Base-by-base conservation (phyloP, 257 asterid species). In the Fraxinus cuspidata region DNA sequence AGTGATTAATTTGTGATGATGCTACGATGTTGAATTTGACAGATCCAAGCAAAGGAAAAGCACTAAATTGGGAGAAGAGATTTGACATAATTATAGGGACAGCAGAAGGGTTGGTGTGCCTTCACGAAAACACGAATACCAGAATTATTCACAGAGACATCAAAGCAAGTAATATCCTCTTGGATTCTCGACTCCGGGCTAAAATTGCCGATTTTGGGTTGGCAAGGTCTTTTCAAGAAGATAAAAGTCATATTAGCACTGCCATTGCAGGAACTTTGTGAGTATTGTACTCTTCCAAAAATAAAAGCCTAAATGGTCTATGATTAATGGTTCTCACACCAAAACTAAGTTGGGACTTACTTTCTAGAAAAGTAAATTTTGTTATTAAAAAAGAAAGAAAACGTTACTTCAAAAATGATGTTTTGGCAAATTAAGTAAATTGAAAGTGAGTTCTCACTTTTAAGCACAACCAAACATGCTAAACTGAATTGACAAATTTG, bases 171-270 rank as follows among this genome's bases (percentile, higher is more conserved):
- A 92, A 92, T 23, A 89, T 92, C 63, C 86, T 92, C 63, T 72
- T 90, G 81, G 97, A 90, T 70, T 79, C 92, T 0, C 89, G 94
- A 56, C 84, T 90, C 21, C 84, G 91, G 3, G 90, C 93, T 2
- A 90, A 86, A 85, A 92, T 92, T 9, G 97, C 97, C 0, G 96
- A 92, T 84, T 92, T 92, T 32, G 97, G 97, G 73, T 73, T 92
- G 85, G 96, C 96, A 0, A 87, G 93, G 76, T 82, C 97, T 72
- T 90, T 90, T 71, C 89, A 92, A 84, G 93, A 87, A 75, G 96
- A 92, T 78, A 79, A 90, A 74, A 92, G 93, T 67, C 93, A 92
- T 77, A 92, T 90, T 66, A 92, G 92, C 86, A 92, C 96, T 3
- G 93, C 89, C 34, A 88, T 92, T 79, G 96, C 96, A 31, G 97